phyloP scores from a whole-genome alignment of 1,284 basidiomycete species.

The Takashimella koratensis region DNA sequence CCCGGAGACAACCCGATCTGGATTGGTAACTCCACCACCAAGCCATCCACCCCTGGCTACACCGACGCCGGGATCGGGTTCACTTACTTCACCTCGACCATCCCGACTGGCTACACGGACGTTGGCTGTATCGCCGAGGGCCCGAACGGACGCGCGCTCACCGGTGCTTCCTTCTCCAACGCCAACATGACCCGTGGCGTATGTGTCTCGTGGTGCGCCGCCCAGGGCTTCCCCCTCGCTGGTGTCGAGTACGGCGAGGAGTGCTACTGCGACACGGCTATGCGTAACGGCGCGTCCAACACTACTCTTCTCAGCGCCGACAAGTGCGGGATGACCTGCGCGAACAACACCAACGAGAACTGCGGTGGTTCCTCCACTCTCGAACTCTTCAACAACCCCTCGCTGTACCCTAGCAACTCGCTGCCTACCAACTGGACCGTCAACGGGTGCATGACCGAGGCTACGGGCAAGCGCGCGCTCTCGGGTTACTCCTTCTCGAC shows the following conservation, averaged over 20 bases:
- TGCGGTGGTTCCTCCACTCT: slow-evolving; percentile 43
- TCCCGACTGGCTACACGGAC: slow-evolving; percentile 33
- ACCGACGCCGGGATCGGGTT: slow-evolving; percentile 22
- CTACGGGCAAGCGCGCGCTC: slow-evolving; percentile 22
- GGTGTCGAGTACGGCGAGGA: slow-evolving; percentile 35
- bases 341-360: slow-evolving; percentile 27
- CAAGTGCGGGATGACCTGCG: slow-evolving; percentile 32
- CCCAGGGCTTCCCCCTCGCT: slow-evolving; percentile 25
- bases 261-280: slow-evolving; percentile 35
- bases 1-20: slow-evolving; percentile 48
- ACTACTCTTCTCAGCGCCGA: slow-evolving; percentile 19
- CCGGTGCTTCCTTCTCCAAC: slow-evolving; percentile 15
- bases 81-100: slow-evolving; percentile 27
- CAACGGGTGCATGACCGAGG: slow-evolving; percentile 32
- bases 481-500: slow-evolving; percentile 11
- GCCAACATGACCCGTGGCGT: slow-evolving; percentile 26
- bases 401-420: slow-evolving; percentile 16
- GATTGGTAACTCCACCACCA: slow-evolving; percentile 29
- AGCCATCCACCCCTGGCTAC: slow-evolving; percentile 27
- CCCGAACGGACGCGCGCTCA: slow-evolving; percentile 30
- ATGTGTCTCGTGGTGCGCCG: slow-evolving; percentile 27
- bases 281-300: slow-evolving; percentile 32
- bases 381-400: slow-evolving; percentile 54
- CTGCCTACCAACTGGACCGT: slow-evolving; percentile 28
- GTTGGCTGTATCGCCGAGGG: slow-evolving; percentile 42